phyloP scores from a whole-genome alignment of 371 early-diverging fungal species.

The Apophysomyces ossiformis region DNA sequence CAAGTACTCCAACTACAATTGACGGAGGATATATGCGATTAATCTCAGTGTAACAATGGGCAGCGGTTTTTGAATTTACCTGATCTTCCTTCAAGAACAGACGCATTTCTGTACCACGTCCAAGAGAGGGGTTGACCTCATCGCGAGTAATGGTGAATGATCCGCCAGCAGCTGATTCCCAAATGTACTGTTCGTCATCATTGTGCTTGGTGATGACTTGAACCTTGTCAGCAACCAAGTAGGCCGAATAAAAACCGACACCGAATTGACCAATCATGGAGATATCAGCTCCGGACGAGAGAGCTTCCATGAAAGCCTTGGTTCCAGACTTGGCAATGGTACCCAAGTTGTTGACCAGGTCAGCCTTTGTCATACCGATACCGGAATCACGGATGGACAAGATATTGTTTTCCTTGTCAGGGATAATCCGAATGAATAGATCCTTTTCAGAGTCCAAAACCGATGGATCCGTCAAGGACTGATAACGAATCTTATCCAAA shows the following conservation, averaged over 20 bases:
- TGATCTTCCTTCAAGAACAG: slow-evolving; percentile 83
- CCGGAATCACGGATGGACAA: slow-evolving; percentile 85
- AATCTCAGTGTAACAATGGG: not conserved
- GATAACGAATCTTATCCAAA: slow-evolving; percentile 82
- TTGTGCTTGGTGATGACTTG: slow-evolving; percentile 84
- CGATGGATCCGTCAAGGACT: slow-evolving; percentile 60
- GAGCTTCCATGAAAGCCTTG: slow-evolving; percentile 57
- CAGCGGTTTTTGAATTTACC: slow-evolving; percentile 7
- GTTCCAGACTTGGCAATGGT: slow-evolving; percentile 85
- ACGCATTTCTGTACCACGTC: slow-evolving; percentile 78
- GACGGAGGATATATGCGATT: slow-evolving; percentile 34
- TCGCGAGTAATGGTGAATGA: slow-evolving; percentile 80
- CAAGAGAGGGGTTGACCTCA: slow-evolving; percentile 64
- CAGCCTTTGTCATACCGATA: slow-evolving; percentile 90
- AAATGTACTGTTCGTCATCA: slow-evolving; percentile 74
- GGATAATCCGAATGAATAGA: slow-evolving; percentile 66
- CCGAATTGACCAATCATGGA: slow-evolving; percentile 93
- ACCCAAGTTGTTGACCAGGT: slow-evolving; percentile 83
- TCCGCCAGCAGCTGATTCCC: slow-evolving; percentile 69
- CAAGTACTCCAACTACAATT: slow-evolving; percentile 58
- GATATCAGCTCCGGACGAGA: slow-evolving; percentile 57
- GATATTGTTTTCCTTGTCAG: slow-evolving; percentile 62
- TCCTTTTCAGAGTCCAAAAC: slow-evolving; percentile 58
- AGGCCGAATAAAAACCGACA: slow-evolving; percentile 90
- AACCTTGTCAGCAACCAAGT: slow-evolving; percentile 84